Conservation (phyloP, 495 filamentous ascomycete genomes). For the Tuber borchii region DNA sequence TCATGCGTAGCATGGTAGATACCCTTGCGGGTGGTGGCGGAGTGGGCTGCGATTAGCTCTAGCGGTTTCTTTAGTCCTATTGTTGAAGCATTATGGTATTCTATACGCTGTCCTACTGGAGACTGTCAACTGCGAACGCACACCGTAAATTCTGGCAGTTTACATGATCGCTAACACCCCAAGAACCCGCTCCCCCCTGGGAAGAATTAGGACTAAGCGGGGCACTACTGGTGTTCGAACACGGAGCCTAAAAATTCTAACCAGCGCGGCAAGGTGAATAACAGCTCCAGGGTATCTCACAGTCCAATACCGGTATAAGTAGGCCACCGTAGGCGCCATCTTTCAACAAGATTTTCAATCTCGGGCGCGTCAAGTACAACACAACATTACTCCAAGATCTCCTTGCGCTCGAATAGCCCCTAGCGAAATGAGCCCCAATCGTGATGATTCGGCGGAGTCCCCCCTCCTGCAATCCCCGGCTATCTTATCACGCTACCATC, state of each 20-base stretch:
- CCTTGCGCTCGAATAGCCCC: no score
- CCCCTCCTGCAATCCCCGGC: no score
- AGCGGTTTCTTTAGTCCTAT: neutral
- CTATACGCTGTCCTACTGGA: neutral
- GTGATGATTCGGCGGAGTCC: no score
- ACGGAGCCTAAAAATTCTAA: neutral
- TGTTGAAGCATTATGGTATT: neutral
- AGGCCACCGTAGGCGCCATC: neutral
- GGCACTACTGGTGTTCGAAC: neutral
- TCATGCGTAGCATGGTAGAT: neutral
- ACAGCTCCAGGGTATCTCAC: neutral
- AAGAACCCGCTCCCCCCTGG: neutral
- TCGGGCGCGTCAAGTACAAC: no score
- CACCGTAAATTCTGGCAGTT: neutral
- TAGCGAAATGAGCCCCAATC: no score
- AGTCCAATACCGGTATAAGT: neutral
- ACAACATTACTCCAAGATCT: no score
- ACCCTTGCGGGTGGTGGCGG: neutral
- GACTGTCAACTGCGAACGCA: neutral
- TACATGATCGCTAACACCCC: neutral
- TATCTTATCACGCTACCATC: no score
- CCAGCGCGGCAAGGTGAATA: neutral
- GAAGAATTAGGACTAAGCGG: neutral
- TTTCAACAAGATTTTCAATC: neutral
- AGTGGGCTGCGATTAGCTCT: neutral